Percentiles rank a stretch among this genome's conserved stretches.
These are phyloP conservation scores for Komagataella phaffii DNA, from an alignment of 805 yeast species.

Conservation along the genomic window DNA sequence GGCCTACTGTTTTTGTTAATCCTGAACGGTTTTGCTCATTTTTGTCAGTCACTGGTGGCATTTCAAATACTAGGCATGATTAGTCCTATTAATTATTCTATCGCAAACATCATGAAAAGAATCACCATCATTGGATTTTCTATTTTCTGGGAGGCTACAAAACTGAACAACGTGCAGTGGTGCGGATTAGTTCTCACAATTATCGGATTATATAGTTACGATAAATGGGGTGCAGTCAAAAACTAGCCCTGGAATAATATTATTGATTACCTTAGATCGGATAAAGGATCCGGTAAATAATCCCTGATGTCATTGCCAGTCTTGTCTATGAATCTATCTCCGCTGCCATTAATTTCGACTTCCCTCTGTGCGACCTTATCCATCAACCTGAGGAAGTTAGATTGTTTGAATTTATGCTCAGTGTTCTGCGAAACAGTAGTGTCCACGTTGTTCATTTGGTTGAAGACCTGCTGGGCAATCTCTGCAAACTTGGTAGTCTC, in stretches of 20 bases:
- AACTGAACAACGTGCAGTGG: constrained; percentile 25
- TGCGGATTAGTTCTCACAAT: constrained; percentile 44
- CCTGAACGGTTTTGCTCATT: constrained; percentile 59
- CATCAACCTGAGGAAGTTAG: constrained; percentile 28
- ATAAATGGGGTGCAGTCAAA: constrained; percentile 41
- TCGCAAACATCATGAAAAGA: constrained; percentile 66
- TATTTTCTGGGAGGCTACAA: constrained; percentile 45
- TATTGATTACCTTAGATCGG: constrained; percentile 6
- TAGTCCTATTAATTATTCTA: constrained; percentile 67
- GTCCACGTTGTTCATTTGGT: constrained; percentile 19
- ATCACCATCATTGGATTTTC: constrained; percentile 59
- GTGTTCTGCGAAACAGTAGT: constrained; percentile 17
- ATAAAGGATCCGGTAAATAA: constrained; percentile 14
- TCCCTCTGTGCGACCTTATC: constrained; percentile 21
- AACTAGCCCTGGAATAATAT: background rate
- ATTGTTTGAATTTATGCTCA: constrained; percentile 21
- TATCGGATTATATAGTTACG: constrained; percentile 55
- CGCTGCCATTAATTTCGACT: constrained; percentile 21
- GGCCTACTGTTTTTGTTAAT: constrained; percentile 24
- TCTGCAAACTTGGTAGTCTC: constrained; percentile 23
- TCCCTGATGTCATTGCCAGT: constrained; percentile 23
- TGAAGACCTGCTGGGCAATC: constrained; percentile 23
- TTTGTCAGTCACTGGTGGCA: constrained; percentile 59
- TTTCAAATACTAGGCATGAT: constrained; percentile 62
- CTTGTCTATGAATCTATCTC: constrained; percentile 21